Conservation (phyloP, 805 yeast species). For the Candida dajiaensis region DNA sequence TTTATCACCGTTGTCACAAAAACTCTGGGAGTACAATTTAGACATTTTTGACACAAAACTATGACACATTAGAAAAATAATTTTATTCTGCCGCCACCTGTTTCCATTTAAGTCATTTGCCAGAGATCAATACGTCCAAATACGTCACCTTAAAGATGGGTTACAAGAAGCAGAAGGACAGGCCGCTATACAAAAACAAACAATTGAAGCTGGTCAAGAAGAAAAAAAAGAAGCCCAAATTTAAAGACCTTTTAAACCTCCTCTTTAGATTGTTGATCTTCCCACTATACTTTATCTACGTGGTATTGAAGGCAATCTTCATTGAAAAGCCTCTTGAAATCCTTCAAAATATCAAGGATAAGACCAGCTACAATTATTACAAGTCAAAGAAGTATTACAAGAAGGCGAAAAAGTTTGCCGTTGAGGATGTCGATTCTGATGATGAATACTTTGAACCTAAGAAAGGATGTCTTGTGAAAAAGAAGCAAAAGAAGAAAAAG, state of each 20-base stretch:
- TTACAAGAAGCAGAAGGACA: neutral
- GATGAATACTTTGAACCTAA: neutral
- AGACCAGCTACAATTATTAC: neutral
- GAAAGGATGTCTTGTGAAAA: neutral
- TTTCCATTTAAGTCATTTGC: neutral
- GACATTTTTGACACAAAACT: no score
- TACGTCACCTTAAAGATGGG: neutral
- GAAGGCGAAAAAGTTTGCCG: constrained; percentile 1
- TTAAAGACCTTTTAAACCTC: neutral
- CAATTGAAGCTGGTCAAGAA: neutral
- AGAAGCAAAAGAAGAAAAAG: neutral
- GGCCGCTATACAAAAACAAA: neutral
- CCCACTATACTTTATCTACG: constrained; percentile 4
- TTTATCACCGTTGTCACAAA: no score
- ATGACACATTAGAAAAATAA: no score
- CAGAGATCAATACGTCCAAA: neutral
- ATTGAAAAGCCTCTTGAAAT: constrained; percentile 3
- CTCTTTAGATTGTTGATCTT: constrained; percentile 3
- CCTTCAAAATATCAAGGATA: neutral
- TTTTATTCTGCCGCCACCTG: neutral
- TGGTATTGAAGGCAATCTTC: neutral
- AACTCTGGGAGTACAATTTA: no score
- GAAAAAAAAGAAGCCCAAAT: neutral
- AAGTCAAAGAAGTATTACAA: constrained; percentile 3
- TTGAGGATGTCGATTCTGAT: neutral